phyloP scores from a whole-genome alignment of 2,329 filamentous ascomycete genomes.

The Hypoxylon sp. region DNA sequence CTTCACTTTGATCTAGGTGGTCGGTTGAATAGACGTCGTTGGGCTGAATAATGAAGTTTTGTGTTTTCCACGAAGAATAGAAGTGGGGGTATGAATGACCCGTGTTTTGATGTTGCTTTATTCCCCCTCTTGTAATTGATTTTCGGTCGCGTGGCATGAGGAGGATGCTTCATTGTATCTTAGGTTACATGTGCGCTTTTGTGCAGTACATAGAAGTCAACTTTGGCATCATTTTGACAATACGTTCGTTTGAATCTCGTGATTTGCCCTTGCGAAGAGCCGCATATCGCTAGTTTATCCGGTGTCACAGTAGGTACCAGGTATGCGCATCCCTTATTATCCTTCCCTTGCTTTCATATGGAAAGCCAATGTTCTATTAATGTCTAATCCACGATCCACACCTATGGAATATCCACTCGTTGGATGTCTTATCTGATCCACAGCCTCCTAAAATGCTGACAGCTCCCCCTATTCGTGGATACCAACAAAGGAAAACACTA shows the following conservation, averaged over 20 bases:
- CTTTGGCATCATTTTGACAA: constrained; percentile 31
- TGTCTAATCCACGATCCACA: background rate
- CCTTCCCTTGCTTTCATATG: background rate
- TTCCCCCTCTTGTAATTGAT: constrained; percentile 43
- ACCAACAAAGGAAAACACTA: background rate
- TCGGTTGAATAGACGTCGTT: constrained; percentile 39
- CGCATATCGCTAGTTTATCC: too few species aligned
- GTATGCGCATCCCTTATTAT: background rate
- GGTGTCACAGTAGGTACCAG: background rate
- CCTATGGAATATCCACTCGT: background rate
- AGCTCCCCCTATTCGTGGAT: background rate
- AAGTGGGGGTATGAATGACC: constrained; percentile 27
- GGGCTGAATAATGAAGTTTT: constrained; percentile 42
- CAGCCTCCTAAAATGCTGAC: constrained; percentile 3
- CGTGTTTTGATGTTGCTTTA: constrained; percentile 39
- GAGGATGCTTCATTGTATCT: constrained; percentile 42
- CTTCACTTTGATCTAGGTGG: constrained; percentile 42
- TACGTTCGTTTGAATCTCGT: constrained; percentile 2
- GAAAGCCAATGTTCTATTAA: background rate
- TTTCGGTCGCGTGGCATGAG: constrained; percentile 28
- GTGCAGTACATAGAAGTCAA: constrained; percentile 44
- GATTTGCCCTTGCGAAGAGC: constrained; percentile 1
- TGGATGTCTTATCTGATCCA: background rate
- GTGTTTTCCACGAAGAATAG: constrained; percentile 32
- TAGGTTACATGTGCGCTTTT: constrained; percentile 42